Evolutionary conservation across 495 filamentous ascomycete genomes (phyloP).

Genomic region (Lasiosphaeria miniovina): DNA sequence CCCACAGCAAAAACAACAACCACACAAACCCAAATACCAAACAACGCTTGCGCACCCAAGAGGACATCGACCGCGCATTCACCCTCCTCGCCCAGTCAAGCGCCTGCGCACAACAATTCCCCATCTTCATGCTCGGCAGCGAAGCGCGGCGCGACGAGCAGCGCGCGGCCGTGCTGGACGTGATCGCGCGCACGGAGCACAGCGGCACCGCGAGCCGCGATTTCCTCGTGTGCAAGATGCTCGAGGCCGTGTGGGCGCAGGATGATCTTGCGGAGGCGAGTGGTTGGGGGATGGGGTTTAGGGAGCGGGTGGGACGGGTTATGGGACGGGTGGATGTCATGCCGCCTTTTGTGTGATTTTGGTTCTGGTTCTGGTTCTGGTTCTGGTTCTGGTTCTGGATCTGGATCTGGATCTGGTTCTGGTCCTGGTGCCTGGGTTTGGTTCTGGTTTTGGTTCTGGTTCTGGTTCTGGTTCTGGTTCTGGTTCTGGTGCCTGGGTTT

Average conservation of each 20-base stretch:
- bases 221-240: conserved; percentile 24
- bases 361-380: too few relatives aligned
- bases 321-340: too few relatives aligned
- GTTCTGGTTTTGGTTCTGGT: too few relatives aligned
- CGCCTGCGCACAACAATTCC: conserved; percentile 33
- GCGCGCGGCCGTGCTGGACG: conserved; percentile 29
- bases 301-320: too few relatives aligned
- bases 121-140: conserved; percentile 40
- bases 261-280: conserved; percentile 32
- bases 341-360: too few relatives aligned
- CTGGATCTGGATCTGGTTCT: too few relatives aligned
- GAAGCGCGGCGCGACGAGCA: conserved; percentile 37
- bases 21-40: conserved; percentile 18
- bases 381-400: too few relatives aligned
- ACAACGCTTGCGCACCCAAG: conserved; percentile 18
- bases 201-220: conserved; percentile 24
- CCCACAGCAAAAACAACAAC: too few relatives aligned
- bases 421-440: too few relatives aligned
- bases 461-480: too few relatives aligned
- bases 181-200: conserved; percentile 29
- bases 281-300: too few relatives aligned
- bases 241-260: conserved; percentile 38
- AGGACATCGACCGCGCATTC: conserved; percentile 25
- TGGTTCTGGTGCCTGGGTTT: too few relatives aligned
- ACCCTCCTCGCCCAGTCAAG: conserved; percentile 18